phyloP scores from a whole-genome alignment of 345 rosid species.

The Lumnitzera littorea region DNA sequence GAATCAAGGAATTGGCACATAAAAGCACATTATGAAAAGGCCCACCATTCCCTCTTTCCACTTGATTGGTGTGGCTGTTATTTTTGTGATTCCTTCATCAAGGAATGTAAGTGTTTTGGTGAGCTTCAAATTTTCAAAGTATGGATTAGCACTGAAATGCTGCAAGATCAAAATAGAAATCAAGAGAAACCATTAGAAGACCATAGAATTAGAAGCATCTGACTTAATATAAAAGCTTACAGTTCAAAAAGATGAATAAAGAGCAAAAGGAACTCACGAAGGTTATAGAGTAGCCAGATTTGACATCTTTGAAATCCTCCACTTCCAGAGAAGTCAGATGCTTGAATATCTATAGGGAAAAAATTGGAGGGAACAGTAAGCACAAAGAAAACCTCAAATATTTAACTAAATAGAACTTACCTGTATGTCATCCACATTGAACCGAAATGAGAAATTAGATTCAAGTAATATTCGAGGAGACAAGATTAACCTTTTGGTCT shows the following conservation, averaged over 20 bases:
- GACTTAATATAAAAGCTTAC: no score
- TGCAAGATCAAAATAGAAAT: slow-evolving; percentile 13
- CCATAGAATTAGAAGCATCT: no score
- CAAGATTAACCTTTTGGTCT: slow-evolving; percentile 73
- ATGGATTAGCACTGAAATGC: slow-evolving; percentile 79
- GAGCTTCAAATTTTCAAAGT: slow-evolving; percentile 74
- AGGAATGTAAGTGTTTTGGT: slow-evolving; percentile 72
- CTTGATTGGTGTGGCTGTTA: slow-evolving; percentile 67
- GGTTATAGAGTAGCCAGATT: slow-evolving; percentile 80
- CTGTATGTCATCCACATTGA: no score
- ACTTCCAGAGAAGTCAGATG: slow-evolving; percentile 65
- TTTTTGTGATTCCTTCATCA: slow-evolving; percentile 80
- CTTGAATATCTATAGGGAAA: slow-evolving; percentile 56
- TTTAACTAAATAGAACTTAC: no score
- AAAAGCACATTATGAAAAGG: slow-evolving; percentile 1
- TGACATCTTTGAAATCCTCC: slow-evolving; percentile 84
- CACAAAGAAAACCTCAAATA: no score
- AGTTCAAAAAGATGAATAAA: background rate
- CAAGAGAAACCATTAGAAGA: slow-evolving; percentile 1
- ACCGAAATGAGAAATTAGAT: no score
- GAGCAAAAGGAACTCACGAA: slow-evolving; percentile 46
- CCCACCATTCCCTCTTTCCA: slow-evolving; percentile 93
- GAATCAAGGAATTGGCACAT: background rate
- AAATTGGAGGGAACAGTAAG: slow-evolving; percentile 1
- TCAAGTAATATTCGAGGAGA: background rate